These are phyloP conservation scores for Thielaviopsis punctulata DNA, from an alignment of 2,329 filamentous ascomycete species.

Conservation along the genomic window DNA sequence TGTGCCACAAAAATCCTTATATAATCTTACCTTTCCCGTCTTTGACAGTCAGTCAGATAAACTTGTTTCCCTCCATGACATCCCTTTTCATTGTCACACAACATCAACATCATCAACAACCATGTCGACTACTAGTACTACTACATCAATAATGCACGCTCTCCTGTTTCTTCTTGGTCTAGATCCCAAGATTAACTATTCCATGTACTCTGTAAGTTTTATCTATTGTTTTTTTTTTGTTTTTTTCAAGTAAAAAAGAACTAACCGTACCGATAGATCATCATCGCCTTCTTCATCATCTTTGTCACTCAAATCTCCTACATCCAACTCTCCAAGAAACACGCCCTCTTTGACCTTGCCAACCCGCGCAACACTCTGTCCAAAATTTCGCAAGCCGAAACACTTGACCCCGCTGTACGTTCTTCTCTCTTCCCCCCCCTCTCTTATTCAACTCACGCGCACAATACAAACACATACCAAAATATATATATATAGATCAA, in stretches of 20 bases:
- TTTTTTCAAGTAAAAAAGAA: background rate
- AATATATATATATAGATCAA: slow-evolving; percentile 24
- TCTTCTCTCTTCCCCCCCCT: background rate
- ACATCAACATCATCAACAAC: background rate
- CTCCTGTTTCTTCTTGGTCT: background rate
- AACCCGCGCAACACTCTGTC: slow-evolving; percentile 22
- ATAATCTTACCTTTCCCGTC: no score
- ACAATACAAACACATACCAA: background rate
- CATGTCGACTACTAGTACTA: no score
- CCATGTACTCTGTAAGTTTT: background rate
- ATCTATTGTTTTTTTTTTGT: background rate
- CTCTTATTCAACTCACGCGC: background rate
- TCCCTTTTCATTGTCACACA: background rate
- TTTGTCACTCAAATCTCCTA: slow-evolving; percentile 22
- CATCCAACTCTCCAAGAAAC: slow-evolving; percentile 16
- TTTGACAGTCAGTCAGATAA: no score
- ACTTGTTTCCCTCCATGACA: no score
- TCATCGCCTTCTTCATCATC: slow-evolving; percentile 22
- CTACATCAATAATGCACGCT: background rate
- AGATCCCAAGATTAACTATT: background rate
- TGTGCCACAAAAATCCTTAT: no score
- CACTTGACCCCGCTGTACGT: slow-evolving; percentile 18
- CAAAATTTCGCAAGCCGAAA: slow-evolving; percentile 14
- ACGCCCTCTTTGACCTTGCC: slow-evolving; percentile 20
- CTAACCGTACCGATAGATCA: slow-evolving; percentile 20